These are phyloP conservation scores for Apiospora hydei DNA, from an alignment of 2,329 filamentous ascomycete genomes.

Conservation along the genomic window DNA sequence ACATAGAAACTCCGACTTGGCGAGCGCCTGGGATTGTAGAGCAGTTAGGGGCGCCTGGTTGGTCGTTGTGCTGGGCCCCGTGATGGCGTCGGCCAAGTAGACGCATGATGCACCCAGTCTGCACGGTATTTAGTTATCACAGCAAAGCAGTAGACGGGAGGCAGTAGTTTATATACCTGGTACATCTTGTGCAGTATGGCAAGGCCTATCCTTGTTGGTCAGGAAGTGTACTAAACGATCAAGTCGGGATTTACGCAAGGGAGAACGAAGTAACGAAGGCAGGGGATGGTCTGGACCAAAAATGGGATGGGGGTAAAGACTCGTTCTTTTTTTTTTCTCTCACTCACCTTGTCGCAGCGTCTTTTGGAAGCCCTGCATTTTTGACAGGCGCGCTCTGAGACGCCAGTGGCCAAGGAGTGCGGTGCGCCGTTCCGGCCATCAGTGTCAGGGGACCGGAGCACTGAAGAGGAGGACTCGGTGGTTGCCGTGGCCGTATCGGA, in stretches of 20 bases:
- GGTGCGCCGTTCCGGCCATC: constrained; percentile 21
- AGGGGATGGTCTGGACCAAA: not conserved
- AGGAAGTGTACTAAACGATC: not conserved
- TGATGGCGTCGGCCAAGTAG: constrained; percentile 39
- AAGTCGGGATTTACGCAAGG: not conserved
- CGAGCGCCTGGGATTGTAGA: constrained; percentile 34
- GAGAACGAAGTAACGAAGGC: not conserved
- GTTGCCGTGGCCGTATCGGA: constrained; percentile 26
- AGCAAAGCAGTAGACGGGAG: constrained; percentile 1
- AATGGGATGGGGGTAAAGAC: not conserved
- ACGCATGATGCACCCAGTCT: constrained; percentile 44
- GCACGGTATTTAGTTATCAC: constrained; percentile 1
- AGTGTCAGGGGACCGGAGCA: constrained; percentile 24
- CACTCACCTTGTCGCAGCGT: constrained; percentile 41
- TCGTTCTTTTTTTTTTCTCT: not conserved
- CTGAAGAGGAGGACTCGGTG: not conserved
- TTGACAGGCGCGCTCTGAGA: constrained; percentile 41
- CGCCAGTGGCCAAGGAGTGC: not conserved
- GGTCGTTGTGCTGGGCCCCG: not conserved
- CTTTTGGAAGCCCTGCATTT: constrained; percentile 44
- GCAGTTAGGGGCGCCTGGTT: not conserved
- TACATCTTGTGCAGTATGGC: constrained; percentile 42
- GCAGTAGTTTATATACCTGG: constrained; percentile 35
- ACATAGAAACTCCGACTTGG: constrained; percentile 37
- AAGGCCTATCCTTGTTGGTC: constrained; percentile 28